Evolutionary conservation across 768 basidiomycete species (phyloP).

Genomic region (Pisolithus orientalis): DNA sequence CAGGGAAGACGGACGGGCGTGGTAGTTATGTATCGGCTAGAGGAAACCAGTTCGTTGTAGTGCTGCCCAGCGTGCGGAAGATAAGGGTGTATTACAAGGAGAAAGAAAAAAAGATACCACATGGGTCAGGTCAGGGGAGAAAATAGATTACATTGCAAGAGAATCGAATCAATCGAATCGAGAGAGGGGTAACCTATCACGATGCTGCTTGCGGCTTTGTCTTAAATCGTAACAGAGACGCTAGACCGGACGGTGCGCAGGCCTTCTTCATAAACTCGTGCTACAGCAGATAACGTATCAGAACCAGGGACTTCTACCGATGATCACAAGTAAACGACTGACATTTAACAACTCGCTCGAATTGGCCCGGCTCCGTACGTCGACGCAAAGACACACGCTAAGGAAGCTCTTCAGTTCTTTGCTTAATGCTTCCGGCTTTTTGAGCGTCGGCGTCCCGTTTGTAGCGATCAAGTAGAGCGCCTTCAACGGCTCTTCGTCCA

Average conservation of each 20-base stretch:
- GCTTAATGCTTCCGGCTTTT: slow-evolving; percentile 89
- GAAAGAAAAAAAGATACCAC: not conserved
- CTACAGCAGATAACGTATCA: slow-evolving; percentile 34
- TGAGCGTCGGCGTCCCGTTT: slow-evolving; percentile 96
- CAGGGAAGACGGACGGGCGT: slow-evolving; percentile 3
- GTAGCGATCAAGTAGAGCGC: slow-evolving; percentile 95
- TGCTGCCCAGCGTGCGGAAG: not conserved
- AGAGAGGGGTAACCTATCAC: slow-evolving; percentile 20
- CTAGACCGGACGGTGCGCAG: slow-evolving; percentile 75
- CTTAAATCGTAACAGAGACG: slow-evolving; percentile 79
- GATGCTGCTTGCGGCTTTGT: slow-evolving; percentile 47
- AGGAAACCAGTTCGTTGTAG: not conserved
- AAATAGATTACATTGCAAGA: not conserved
- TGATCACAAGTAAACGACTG: slow-evolving; percentile 21
- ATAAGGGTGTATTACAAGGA: not conserved
- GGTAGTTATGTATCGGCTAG: not conserved
- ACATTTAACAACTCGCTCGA: slow-evolving; percentile 83
- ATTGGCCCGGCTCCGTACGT: slow-evolving; percentile 89
- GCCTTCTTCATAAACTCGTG: slow-evolving; percentile 93
- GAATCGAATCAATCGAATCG: not conserved
- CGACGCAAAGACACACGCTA: slow-evolving; percentile 97
- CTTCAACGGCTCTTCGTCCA: slow-evolving; percentile 93
- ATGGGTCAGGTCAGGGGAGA: not conserved
- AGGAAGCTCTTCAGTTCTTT: slow-evolving; percentile 93
- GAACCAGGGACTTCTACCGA: not conserved